Evolutionary conservation across 495 filamentous ascomycete genomes (phyloP).

Genomic region (Aeminium ludgeri): DNA sequence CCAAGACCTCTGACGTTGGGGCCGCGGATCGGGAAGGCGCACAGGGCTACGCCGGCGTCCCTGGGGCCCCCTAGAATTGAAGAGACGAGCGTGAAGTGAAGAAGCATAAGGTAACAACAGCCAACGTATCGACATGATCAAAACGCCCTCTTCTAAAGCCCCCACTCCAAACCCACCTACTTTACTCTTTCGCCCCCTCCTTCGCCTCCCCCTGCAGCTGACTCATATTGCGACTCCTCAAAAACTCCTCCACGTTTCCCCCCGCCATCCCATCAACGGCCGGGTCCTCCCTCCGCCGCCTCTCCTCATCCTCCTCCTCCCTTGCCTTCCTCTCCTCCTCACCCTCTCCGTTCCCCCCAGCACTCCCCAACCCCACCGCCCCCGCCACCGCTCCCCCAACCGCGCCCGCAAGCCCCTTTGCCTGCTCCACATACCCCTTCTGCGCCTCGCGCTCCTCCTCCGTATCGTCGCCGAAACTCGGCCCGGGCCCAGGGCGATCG

Average conservation of each 20-base stretch:
- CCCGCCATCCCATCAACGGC: slow-evolving; percentile 18
- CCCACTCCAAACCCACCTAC: too few species aligned
- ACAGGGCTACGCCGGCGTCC: too few species aligned
- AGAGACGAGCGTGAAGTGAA: too few species aligned
- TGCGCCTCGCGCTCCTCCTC: slow-evolving; percentile 9
- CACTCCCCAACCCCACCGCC: slow-evolving; percentile 8
- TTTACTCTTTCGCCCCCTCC: too few species aligned
- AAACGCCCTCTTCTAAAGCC: too few species aligned
- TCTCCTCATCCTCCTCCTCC: slow-evolving; percentile 8
- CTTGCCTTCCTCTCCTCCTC: slow-evolving; percentile 11
- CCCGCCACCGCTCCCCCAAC: slow-evolving; percentile 11
- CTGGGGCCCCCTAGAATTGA: too few species aligned
- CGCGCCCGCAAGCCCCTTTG: slow-evolving; percentile 17
- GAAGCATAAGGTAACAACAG: too few species aligned
- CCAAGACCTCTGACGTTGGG: too few species aligned
- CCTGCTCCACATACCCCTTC: slow-evolving; percentile 20
- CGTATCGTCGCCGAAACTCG: too few species aligned
- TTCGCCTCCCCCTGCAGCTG: background rate
- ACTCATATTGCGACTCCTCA: slow-evolving; percentile 20
- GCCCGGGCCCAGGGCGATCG: too few species aligned
- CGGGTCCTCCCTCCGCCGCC: slow-evolving; percentile 17
- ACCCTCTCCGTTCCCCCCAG: slow-evolving; percentile 10
- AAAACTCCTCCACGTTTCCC: slow-evolving; percentile 23
- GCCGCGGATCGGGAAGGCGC: too few species aligned
- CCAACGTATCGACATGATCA: too few species aligned